Base-by-base conservation (phyloP, 176 grass and related monocot genomes). In the Themeda triandra region DNA sequence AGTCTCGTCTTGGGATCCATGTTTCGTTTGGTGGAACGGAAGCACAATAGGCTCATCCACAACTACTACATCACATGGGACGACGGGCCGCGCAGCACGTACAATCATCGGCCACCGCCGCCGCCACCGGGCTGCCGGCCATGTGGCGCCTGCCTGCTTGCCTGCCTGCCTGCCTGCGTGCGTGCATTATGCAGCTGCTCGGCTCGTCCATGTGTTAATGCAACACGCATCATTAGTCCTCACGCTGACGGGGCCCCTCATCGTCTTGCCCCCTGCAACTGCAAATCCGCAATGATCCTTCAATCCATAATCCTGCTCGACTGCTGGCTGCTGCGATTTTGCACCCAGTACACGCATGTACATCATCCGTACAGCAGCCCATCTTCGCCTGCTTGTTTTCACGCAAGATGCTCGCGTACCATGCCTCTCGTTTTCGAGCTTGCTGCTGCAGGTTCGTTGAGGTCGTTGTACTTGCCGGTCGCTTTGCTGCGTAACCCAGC, bases 401-500 rank as follows among this genome's bases (percentile, higher is more conserved):
- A 35, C 33, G 33, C 33, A 35, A 35, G 33, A 3, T 35, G 39
- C 39, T 45, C 11, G 42, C 13, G 42, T 12, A 44, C 42, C 42
- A 44, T 12, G 42, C 13, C 11, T 53, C 15, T 18, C 48, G 48
- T 53, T 6, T 53, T 53, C 48, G 48, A 53, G 48, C 48, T 54
- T 19, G 51, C 19, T 6, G 51, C 49, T 53, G 49, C 33, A 66
- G 12, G 67, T 46, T 36, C 2, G 86, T 65, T 27, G 86, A 14
- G 75, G 36, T 66, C 46, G 87, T 48, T 80, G 36, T 53, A 58
- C 68, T 41, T 54, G 76, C 81, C 42, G 17, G 56, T 39, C 54
- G n/a, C 40, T 71, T 71, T 48, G 21, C 66, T 41, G 15, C 17
- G 11, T 83, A 80, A 71, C 41, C 10, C 33, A 35, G 3, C 33